phyloP scores from a whole-genome alignment of 2,329 filamentous ascomycete species.

The Neophaeococcomyces mojaviensis region DNA sequence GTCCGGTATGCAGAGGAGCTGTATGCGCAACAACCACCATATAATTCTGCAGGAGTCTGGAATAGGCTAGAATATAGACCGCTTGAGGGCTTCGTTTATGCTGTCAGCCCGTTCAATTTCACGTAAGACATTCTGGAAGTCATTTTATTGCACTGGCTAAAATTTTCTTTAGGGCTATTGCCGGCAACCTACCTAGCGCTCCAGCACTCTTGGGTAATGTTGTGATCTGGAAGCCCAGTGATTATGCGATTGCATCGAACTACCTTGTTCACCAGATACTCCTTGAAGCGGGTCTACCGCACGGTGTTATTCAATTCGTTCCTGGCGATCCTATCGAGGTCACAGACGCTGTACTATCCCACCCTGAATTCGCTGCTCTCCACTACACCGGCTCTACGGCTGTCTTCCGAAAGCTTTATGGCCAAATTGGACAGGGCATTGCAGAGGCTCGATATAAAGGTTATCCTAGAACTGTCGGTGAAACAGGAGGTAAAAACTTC shows the following conservation, averaged over 20 bases:
- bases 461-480: slow-evolving; percentile 71
- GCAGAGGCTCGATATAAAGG: slow-evolving; percentile 62
- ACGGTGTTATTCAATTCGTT: slow-evolving; percentile 34
- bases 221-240: slow-evolving; percentile 37
- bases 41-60: slow-evolving; percentile 16
- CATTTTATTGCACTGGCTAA: slow-evolving; percentile 29
- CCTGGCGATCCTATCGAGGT: slow-evolving; percentile 32
- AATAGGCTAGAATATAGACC: slow-evolving; percentile 22
- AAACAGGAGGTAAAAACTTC: slow-evolving; percentile 77
- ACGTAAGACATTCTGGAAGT: no score
- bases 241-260: slow-evolving; percentile 28
- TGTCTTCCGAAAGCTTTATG: slow-evolving; percentile 31
- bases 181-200: slow-evolving; percentile 29
- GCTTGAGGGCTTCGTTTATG: slow-evolving; percentile 37
- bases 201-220: slow-evolving; percentile 36
- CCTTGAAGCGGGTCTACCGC: slow-evolving; percentile 34
- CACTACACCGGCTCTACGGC: slow-evolving; percentile 33
- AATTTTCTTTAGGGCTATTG: no score
- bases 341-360: slow-evolving; percentile 27
- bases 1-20: slow-evolving; percentile 28
- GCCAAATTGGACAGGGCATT: slow-evolving; percentile 26
- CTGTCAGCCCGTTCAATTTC: slow-evolving; percentile 38
- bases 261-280: slow-evolving; percentile 33
- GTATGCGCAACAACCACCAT: slow-evolving; percentile 29
- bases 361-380: slow-evolving; percentile 32